Base-by-base conservation (phyloP, 2,329 filamentous ascomycete genomes). In the Sphaerulina populicola region DNA sequence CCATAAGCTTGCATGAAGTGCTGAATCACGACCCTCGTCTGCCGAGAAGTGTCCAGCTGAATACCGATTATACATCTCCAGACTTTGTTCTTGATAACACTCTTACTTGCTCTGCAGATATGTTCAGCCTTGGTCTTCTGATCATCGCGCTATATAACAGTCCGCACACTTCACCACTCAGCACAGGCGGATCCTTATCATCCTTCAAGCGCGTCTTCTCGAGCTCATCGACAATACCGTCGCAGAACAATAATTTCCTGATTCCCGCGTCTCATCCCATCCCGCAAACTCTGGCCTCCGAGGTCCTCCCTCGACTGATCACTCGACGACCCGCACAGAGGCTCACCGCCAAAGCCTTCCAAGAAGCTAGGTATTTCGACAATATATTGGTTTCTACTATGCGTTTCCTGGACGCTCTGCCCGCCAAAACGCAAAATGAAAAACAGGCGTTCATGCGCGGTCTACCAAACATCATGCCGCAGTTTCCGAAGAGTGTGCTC, bases 361-460 rank as follows among this genome's bases (percentile, higher is more conserved):
- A 98, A 65, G 82, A 96, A 68, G 94, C 89, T 63, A 83, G 88
- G 59, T 98, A 94, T 66, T 98, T 98, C 66, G 89, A 98, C 70
- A 98, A 97, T 63, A 87, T 97, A 41, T 76, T 98, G 4, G 88
- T 98, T 18, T 95, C 90, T 0, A 96, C 93, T 0, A 95, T 98
- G 56, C 86, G 93, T 10, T 98, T 98, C 64, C 74, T 98, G 23
- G 93, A 98, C 62, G 80, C 83, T 0, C 81, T 98, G 53, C 91
- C 93, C 0, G 87, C 88, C 31, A 98, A 98, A 72, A 95, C 89
- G 1, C 78, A 87, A 0, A 86, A 81, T 56, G 93, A 98, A 65
- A 98, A 98, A 67, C 78, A 85, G 6, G 84, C 89, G 52, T 98
- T 98, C 66, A 80, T 98, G 78, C 82, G 88, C 49, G 93, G 93